Conservation (phyloP, 1,139 yeast genomes). For the Candida glucosophila region DNA sequence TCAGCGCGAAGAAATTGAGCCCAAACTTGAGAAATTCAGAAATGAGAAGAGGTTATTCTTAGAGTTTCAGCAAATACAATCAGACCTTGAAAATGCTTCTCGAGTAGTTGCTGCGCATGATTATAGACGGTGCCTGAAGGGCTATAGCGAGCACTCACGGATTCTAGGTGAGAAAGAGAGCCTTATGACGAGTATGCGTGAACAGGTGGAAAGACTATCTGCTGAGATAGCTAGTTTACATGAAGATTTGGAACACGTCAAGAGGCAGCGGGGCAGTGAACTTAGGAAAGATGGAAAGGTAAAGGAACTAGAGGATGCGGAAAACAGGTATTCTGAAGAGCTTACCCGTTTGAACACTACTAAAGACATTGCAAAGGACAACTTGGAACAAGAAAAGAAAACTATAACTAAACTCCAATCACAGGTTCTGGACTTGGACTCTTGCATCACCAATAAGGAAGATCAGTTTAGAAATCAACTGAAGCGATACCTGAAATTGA, state of each 20-base stretch:
- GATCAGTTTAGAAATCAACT: constrained; percentile 21
- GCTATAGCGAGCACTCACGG: constrained; percentile 33
- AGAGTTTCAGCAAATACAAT: constrained; percentile 79
- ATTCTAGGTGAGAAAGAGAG: constrained; percentile 26
- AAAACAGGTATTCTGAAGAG: constrained; percentile 53
- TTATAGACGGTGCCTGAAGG: constrained; percentile 38
- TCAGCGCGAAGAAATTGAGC: constrained; percentile 82
- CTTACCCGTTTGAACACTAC: constrained; percentile 63
- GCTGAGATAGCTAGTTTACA: constrained; percentile 53
- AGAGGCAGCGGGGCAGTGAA: constrained; percentile 49
- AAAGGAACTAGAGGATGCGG: constrained; percentile 51
- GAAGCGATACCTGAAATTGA: constrained; percentile 33
- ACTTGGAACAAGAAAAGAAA: constrained; percentile 41
- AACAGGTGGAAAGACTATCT: constrained; percentile 33
- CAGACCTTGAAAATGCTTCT: constrained; percentile 68
- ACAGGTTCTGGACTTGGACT: constrained; percentile 9
- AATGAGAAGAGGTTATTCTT: constrained; percentile 74
- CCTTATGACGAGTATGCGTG: constrained; percentile 26
- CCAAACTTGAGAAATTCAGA: constrained; percentile 75
- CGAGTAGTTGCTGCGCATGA: constrained; percentile 76
- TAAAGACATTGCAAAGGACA: constrained; percentile 48
- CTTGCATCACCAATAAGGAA: constrained; percentile 14
- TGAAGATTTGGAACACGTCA: constrained; percentile 52
- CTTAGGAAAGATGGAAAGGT: constrained; percentile 54
- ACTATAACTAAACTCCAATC: constrained; percentile 10